Percentiles rank a stretch among this genome's conserved stretches.
These are phyloP conservation scores for Candida ortonii DNA, from an alignment of 805 yeast species.

Conservation along the genomic window DNA sequence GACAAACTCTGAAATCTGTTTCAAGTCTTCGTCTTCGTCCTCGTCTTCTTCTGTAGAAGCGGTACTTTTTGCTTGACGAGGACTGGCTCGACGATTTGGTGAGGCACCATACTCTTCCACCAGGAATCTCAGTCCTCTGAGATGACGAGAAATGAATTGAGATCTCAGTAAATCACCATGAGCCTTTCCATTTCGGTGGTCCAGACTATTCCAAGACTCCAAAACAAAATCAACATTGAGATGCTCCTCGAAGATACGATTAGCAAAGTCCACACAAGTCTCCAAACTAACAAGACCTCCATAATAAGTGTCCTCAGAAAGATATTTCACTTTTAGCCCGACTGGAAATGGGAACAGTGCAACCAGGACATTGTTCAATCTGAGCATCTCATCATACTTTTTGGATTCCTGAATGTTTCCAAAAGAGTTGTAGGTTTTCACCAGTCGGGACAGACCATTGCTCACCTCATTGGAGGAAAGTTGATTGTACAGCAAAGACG, in stretches of 20 bases:
- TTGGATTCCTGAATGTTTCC: no score
- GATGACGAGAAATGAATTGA: conserved; percentile 28
- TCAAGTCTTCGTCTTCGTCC: conserved; percentile 44
- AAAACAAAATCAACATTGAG: conserved; percentile 24
- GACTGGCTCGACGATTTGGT: conserved; percentile 2
- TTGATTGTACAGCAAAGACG: conserved; percentile 56
- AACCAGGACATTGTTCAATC: conserved; percentile 15
- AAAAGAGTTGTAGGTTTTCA: conserved; percentile 11
- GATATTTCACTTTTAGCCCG: conserved; percentile 18
- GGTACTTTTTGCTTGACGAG: no score
- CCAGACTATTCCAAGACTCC: conserved; percentile 32
- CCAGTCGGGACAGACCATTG: conserved; percentile 22
- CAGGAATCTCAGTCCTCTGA: conserved; percentile 26
- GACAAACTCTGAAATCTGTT: conserved; percentile 30
- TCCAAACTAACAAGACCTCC: conserved; percentile 14
- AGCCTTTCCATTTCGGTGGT: conserved; percentile 18
- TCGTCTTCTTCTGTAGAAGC: no score
- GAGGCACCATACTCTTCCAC: conserved; percentile 22
- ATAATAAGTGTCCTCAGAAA: conserved; percentile 11
- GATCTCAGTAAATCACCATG: conserved; percentile 26
- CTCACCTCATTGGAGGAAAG: conserved; percentile 37
- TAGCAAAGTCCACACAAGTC: conserved; percentile 23
- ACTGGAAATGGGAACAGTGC: conserved; percentile 33
- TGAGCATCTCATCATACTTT: conserved; percentile 1
- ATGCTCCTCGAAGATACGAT: conserved; percentile 25